Evolutionary conservation across 345 rosid species (phyloP), one percentile per base, ranked within the genome.

Genomic region (Dovyalis caffra): DNA sequence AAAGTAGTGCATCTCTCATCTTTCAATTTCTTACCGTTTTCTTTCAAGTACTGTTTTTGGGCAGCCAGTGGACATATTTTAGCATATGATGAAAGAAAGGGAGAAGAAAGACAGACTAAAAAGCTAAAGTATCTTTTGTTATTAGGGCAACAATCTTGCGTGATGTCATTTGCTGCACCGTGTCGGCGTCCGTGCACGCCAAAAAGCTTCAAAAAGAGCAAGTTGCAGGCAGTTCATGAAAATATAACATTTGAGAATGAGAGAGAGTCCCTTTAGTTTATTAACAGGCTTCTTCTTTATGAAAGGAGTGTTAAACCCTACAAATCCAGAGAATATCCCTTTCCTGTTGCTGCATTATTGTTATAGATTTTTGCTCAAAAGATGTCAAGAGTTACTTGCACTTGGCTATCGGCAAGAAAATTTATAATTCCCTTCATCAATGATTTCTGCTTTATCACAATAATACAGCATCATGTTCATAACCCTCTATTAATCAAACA

Each of bases 1-100:
- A 77, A 77, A 82, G 81, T 18, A 11, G 26, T 20, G 31, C n/a
- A n/a, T 0, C 25, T 0, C 25, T 53, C 33, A 65, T 70, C 79
- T 12, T 66, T 37, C 10, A 63, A 57, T 4, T 68, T 49, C 45
- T 29, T 23, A 21, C 49, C 29, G 57, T 6, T 34, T 10, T 43
- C 56, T 18, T 57, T 15, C 66, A 38, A 37, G 66, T 60, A 66
- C 26, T 51, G 34, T 5, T 58, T 45, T 26, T 34, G 18, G 33
- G 56, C 56, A 25, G 12, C 64, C 15, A 15, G 31, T 25, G 64
- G 10, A 35, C 40, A 60, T 34, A 21, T 4, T 18, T 35, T 31
- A 23, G 10, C 35, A 49, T n/a, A n/a, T 5, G 57, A 63, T 28
- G 28, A 28, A 70, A 28, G 40, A 69, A 64, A 40, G 33, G 23